phyloP scores from a whole-genome alignment of 2,329 filamentous ascomycete species.

The Camillea tinctor region DNA sequence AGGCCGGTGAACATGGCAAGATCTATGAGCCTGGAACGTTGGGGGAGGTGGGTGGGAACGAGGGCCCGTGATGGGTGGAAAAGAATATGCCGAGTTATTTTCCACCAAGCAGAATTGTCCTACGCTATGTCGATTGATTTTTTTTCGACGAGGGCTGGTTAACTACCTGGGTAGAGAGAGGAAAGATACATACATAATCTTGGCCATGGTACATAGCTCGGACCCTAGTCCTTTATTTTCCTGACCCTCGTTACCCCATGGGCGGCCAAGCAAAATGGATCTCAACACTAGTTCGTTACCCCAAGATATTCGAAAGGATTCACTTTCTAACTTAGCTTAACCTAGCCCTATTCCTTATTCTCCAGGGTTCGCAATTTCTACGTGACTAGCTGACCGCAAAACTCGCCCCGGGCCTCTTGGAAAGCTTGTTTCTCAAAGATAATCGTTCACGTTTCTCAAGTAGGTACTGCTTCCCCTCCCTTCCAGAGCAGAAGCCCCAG shows the following conservation, averaged over 20 bases:
- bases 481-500: not conserved
- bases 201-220: slow-evolving; percentile 1
- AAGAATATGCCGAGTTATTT: slow-evolving; percentile 6
- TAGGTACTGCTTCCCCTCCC: not conserved
- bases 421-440: slow-evolving; percentile 10
- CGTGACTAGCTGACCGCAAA: too few relatives aligned
- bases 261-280: slow-evolving; percentile 12
- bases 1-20: slow-evolving; percentile 6
- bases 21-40: slow-evolving; percentile 14
- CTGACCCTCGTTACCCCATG: slow-evolving; percentile 18
- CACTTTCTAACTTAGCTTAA: not conserved
- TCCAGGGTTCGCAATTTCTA: too few relatives aligned
- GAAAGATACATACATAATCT: too few relatives aligned
- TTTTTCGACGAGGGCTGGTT: too few relatives aligned
- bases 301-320: slow-evolving; percentile 6
- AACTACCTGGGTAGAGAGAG: not conserved
- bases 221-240: slow-evolving; percentile 5
- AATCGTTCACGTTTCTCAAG: too few relatives aligned
- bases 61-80: slow-evolving; percentile 20
- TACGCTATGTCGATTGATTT: not conserved
- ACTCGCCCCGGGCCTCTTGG: too few relatives aligned
- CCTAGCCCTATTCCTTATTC: not conserved
- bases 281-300: slow-evolving; percentile 9
- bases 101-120: slow-evolving; percentile 21
- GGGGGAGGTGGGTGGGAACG: slow-evolving; percentile 1